Percentiles rank a stretch among this genome's conserved stretches.
Evolutionary conservation across 2,329 filamentous ascomycete species (phyloP).

Genomic region (Xylariaceae sp.): DNA sequence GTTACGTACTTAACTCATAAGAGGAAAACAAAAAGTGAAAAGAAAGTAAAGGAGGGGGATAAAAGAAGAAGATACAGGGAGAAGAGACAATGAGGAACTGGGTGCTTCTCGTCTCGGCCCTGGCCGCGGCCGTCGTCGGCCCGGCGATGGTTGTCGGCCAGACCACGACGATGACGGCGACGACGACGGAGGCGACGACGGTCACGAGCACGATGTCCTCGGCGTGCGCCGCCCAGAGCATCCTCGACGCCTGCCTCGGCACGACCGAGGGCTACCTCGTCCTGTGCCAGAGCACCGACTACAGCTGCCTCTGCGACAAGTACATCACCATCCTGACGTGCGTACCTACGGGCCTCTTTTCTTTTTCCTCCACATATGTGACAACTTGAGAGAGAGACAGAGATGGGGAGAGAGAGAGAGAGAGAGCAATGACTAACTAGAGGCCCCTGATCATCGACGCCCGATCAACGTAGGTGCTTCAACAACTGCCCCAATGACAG

Average conservation of each 20-base stretch:
- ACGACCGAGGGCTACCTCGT: slow-evolving; percentile 27
- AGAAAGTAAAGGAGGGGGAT: no score
- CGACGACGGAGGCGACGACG: no score
- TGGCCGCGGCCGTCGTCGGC: slow-evolving; percentile 21
- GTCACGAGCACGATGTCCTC: slow-evolving; percentile 4
- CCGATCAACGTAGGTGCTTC: slow-evolving; percentile 55
- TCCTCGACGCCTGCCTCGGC: slow-evolving; percentile 29
- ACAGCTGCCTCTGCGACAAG: slow-evolving; percentile 47
- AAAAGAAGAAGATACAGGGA: no score
- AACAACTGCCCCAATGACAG: slow-evolving; percentile 52
- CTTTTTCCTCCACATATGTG: background rate
- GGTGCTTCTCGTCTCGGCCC: slow-evolving; percentile 12
- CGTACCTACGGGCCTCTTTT: slow-evolving; percentile 8
- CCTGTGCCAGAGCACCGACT: slow-evolving; percentile 27
- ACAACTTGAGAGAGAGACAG: no score
- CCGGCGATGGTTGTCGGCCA: slow-evolving; percentile 8
- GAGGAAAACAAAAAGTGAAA: no score
- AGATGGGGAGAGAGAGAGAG: no score
- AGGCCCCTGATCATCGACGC: no score
- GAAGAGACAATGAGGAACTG: no score
- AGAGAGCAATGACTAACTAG: no score
- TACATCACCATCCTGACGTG: slow-evolving; percentile 45
- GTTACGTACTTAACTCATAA: no score
- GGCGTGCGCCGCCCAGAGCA: slow-evolving; percentile 27
- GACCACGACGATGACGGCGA: background rate